Base-by-base conservation (phyloP, 2,329 filamentous ascomycete species). In the Penicillium sp. region DNA sequence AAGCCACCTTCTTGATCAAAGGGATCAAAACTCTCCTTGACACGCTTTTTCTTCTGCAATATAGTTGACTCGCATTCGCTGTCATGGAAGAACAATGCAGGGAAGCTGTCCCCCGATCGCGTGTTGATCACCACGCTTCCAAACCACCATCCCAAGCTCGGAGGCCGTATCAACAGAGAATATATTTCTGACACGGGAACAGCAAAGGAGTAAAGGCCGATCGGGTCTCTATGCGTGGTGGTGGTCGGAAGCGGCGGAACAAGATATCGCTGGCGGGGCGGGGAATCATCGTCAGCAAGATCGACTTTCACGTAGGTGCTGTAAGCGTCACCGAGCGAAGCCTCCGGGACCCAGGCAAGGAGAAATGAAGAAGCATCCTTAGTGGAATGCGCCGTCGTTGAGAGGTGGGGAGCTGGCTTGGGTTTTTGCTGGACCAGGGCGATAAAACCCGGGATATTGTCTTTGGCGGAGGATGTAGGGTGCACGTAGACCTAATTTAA, bases 71-170 rank as follows among this genome's bases (percentile, higher is more conserved):
- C 91, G 72, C 95, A 99, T 80, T 99, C 95, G 64, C 88, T 93
- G 72, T 99, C 95, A 75, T 99, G 95, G 79, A 99, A 99, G 80
- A 99, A 99, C 1, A 99, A 81, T 0, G 95, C 93, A 0, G 95
- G 95, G 68, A 98, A 97, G 74, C 91, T 95, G 74, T 98, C 93
- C 3, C 96, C 96, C 0, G 90, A 88, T 13, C 91, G 84, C 1
- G 91, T 92, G 75, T 99, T 99, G 80, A 99, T 92, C 59, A 99
- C 89, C 30, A 99, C 79, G 65, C 93, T 97, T 37, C 95, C 95
- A 75, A 96, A 97, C 95, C 95, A 99, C 96, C 95, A 99, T 16
- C 95, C 96, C 7, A 97, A 79, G 74, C 92, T 97, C 5, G 95
- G 96, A 3, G 94, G 94, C 1, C 95, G 87, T 42, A 99, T 89